A percentile compares a stretch with the other conserved stretches of the same genome.
phyloP scores from a whole-genome alignment of 768 basidiomycete species.

The Tulasnella sp. region DNA sequence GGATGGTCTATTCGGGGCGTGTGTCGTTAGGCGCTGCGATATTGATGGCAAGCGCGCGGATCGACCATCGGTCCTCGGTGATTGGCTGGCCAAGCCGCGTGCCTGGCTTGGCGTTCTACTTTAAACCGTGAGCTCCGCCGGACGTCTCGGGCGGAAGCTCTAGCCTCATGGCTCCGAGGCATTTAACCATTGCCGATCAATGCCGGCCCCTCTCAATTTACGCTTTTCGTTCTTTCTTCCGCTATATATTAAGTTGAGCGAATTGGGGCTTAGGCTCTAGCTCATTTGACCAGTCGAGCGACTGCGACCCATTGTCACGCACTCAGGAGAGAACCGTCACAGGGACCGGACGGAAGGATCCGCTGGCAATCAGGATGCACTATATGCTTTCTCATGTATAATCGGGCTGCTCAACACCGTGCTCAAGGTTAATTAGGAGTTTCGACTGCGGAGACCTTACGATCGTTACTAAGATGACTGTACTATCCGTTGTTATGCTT shows the following conservation, averaged over 20 bases:
- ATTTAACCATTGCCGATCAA: background rate
- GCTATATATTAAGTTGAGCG: no score
- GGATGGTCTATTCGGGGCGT: background rate
- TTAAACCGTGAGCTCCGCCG: background rate
- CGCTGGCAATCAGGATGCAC: background rate
- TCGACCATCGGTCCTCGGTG: background rate
- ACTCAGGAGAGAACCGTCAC: background rate
- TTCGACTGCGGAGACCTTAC: background rate
- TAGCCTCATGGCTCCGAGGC: background rate
- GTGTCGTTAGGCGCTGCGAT: background rate
- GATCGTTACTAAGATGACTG: background rate
- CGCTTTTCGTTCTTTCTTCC: no score
- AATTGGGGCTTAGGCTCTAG: background rate
- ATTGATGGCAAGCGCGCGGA: slow-evolving; percentile 2
- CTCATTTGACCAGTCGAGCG: background rate
- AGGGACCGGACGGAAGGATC: background rate
- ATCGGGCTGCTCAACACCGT: background rate
- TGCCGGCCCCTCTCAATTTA: background rate
- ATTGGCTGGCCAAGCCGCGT: background rate
- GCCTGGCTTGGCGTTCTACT: slow-evolving; percentile 18
- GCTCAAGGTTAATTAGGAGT: background rate
- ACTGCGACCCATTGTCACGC: no score
- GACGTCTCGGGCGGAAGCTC: background rate
- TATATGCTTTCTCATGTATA: background rate
- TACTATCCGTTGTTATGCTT: background rate